Evolutionary conservation across 257 asterid species (phyloP).

Genomic region (Cruciata laevipes): DNA sequence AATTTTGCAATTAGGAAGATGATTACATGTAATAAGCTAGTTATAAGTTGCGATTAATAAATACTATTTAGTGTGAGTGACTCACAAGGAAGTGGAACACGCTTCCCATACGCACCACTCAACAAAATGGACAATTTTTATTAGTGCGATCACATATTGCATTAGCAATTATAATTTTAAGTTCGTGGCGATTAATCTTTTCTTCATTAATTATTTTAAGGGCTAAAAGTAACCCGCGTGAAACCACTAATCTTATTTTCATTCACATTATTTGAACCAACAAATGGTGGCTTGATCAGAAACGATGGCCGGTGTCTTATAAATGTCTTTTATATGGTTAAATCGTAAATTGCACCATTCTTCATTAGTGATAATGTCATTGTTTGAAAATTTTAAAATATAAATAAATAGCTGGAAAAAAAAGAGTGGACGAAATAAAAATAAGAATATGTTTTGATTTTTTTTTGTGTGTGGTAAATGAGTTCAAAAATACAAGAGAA

Average conservation of each 20-base stretch:
- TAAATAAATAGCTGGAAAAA: no score
- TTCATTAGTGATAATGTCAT: no score
- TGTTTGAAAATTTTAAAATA: no score
- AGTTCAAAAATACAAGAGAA: no score
- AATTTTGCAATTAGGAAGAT: not conserved
- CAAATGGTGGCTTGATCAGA: no score
- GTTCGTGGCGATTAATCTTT: not conserved
- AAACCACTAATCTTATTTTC: not conserved
- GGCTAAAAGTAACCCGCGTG: not conserved
- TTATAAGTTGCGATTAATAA: not conserved
- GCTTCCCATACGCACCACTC: slow-evolving; percentile 7
- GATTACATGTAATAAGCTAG: not conserved
- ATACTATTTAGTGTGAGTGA: not conserved
- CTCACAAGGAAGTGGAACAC: slow-evolving; percentile 11
- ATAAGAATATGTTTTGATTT: no score
- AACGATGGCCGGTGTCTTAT: no score
- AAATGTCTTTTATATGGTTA: no score
- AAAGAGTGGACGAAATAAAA: no score
- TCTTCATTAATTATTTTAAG: not conserved
- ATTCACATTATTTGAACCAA: not conserved
- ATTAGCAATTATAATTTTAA: not conserved
- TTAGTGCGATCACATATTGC: not conserved
- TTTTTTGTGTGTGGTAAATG: no score
- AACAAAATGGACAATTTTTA: not conserved
- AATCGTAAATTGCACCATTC: no score